Conservation (phyloP, 805 yeast genomes). For the Cyberlindnera galapagoensis region DNA sequence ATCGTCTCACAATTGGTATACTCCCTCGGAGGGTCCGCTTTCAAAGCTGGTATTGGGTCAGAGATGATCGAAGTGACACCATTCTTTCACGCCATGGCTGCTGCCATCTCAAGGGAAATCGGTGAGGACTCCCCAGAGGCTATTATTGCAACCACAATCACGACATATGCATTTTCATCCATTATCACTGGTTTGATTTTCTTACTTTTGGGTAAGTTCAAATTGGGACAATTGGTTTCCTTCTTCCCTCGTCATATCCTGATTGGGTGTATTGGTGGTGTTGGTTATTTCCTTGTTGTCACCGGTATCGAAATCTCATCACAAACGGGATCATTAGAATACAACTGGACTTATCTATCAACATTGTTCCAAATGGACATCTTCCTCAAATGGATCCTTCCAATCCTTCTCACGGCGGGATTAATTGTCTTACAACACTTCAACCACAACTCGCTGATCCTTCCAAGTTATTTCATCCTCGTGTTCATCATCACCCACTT, state of each 20-base stretch:
- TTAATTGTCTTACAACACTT: conserved; percentile 57
- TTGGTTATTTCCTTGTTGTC: conserved; percentile 83
- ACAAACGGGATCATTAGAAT: conserved; percentile 64
- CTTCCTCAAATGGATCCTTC: conserved; percentile 64
- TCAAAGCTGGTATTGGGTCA: conserved; percentile 88
- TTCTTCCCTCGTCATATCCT: conserved; percentile 94
- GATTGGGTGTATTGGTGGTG: conserved; percentile 98
- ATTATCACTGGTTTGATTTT: conserved; percentile 84
- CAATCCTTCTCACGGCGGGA: conserved; percentile 54
- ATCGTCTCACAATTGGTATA: conserved; percentile 84
- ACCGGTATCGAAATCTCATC: conserved; percentile 94
- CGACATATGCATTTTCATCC: conserved; percentile 78
- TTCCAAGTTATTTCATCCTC: conserved; percentile 73
- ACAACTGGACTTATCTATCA: conserved; percentile 49
- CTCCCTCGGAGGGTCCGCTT: conserved; percentile 87
- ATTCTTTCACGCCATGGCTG: conserved; percentile 93
- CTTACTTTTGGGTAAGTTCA: conserved; percentile 66
- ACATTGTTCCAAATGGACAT: conserved; percentile 36
- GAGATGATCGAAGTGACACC: conserved; percentile 99
- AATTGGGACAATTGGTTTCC: conserved; percentile 81
- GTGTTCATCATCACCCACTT: conserved; percentile 69
- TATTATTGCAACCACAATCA: conserved; percentile 77
- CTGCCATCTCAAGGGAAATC: conserved; percentile 51
- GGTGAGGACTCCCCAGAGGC: conserved; percentile 43
- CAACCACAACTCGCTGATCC: conserved; percentile 61